These are phyloP conservation scores for Saccharomycopsis vini DNA, from an alignment of 805 yeast genomes.

Conservation along the genomic window DNA sequence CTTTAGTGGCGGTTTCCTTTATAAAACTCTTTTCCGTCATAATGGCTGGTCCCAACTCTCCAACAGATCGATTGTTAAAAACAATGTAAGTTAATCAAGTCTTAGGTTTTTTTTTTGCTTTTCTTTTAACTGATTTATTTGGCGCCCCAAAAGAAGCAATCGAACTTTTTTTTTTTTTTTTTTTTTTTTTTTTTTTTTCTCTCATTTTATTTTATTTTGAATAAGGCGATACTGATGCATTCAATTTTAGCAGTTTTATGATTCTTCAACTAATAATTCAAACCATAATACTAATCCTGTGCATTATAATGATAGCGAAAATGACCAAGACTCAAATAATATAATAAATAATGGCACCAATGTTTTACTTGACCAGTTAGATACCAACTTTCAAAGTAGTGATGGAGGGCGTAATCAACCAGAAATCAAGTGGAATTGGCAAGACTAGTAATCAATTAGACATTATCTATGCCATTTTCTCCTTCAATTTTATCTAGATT, in stretches of 20 bases:
- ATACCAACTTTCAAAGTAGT: conserved; percentile 5
- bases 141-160: no score
- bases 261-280: not conserved
- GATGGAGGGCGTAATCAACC: no score
- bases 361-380: conserved; percentile 10
- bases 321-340: not conserved
- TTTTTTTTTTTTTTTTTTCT: not conserved
- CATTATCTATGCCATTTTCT: no score
- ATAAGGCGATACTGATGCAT: not conserved
- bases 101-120: no score
- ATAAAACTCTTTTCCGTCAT: conserved; percentile 19
- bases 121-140: no score
- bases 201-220: no score
- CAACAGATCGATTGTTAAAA: conserved; percentile 6
- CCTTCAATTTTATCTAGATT: no score
- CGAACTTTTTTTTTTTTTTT: not conserved
- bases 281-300: no score
- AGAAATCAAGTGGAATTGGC: conserved; percentile 2
- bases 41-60: conserved; percentile 11
- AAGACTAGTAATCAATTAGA: no score
- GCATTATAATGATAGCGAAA: not conserved
- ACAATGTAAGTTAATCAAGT: conserved; percentile 18
- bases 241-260: no score
- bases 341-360: conserved; percentile 4
- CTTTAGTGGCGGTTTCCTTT: conserved; percentile 34